Base-by-base conservation (phyloP, 495 filamentous ascomycete genomes). In the Pyrenula massariospora region DNA sequence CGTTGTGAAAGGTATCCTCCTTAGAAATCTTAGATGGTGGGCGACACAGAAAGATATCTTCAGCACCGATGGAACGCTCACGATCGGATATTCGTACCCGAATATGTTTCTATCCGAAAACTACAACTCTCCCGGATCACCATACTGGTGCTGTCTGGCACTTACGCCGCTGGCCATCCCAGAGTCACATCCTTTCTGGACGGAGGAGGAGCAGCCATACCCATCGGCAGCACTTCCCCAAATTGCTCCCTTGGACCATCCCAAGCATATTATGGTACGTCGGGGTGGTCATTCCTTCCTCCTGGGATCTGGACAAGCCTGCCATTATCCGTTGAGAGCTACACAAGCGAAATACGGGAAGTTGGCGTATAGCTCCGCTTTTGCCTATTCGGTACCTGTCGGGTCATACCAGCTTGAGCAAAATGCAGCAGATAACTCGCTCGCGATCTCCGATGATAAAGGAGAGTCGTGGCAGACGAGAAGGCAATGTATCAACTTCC, bases 71-170 rank as follows among this genome's bases (percentile, higher is more conserved):
- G 87, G 86, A 19, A 88, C 85, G 19, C 69, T 89, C 51, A 88
- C 81, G 12, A 83, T 91, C 48, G 87, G 87, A 56, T 91, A 88
- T 62, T 82, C 78, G 0, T 91, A 89, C 61, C 82, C 84, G 5
- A 90, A 89, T 65, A 87, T 85, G 79, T 89, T 86, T 63, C 72
- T 87, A 60, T 81, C 84, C 2, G 85, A 91, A 72, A 89, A 89
- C 65, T 91, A 90, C 70, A 91, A 90, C 70, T 86, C 82, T 10
- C 85, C 87, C 0, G 85, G 79, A 11, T 81, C 70, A 11, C 73
- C 85, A 57, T 89, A 88, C 66, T 91, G 86, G 87, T 84, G 83
- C 50, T 87, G 87, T 69, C 72, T 89, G 31, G 81, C 86, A 10
- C 91, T 91, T 67, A 83, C 84, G 52, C 83, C 82, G 25, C 75